Evolutionary conservation across 495 filamentous ascomycete genomes (phyloP), one percentile per base, ranked within the genome.

Genomic region (Aspergillus hancockii): DNA sequence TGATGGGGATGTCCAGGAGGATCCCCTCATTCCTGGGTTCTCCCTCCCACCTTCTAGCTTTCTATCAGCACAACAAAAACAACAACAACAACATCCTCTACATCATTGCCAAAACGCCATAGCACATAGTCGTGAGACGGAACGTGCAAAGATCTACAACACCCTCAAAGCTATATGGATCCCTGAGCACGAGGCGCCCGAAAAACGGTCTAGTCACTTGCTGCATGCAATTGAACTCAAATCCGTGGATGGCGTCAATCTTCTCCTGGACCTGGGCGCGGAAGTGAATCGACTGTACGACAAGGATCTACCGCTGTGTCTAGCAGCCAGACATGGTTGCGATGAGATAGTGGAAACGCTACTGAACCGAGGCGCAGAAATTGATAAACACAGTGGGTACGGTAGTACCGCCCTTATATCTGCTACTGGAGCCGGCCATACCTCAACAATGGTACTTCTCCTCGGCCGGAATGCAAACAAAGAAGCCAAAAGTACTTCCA

Each of bases 371-470:
- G 34, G 52, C 8, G 34, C 52, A 4, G 21, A 40, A 1, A 16
- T 54, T 14, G 36, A 54, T 16, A 38, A 41, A n/a, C 32, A 1
- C 2, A 43, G 19, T 43, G 32, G 0, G 9, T 43, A 16, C 52
- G 52, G 52, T 19, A 41, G 13, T n/a, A 43, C 34, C 10, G 52
- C 52, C 14, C 52, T 54, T 13, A 21, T 54, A 10, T 45, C 52
- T 3, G 34, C 52, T 4, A 21, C 34, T 1, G 52, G 6, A 32
- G 25, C 49, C 8, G 49, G 49, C 3, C 25, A 52, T 19, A 4
- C 16, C 28, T 52, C 49, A n/a, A 52, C 49, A 6, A 21, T 52
- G 10, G 10, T 4, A 3, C n/a, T 52, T 31, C 28, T 52, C 8
- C 49, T 52, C 3, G 25, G 3, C 18, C 12, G 25, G 16, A 32